A percentile compares a stretch with the other conserved stretches of the same genome.
Evolutionary conservation across 2,329 filamentous ascomycete genomes (phyloP).

Genomic region (Rutstroemia sp.): DNA sequence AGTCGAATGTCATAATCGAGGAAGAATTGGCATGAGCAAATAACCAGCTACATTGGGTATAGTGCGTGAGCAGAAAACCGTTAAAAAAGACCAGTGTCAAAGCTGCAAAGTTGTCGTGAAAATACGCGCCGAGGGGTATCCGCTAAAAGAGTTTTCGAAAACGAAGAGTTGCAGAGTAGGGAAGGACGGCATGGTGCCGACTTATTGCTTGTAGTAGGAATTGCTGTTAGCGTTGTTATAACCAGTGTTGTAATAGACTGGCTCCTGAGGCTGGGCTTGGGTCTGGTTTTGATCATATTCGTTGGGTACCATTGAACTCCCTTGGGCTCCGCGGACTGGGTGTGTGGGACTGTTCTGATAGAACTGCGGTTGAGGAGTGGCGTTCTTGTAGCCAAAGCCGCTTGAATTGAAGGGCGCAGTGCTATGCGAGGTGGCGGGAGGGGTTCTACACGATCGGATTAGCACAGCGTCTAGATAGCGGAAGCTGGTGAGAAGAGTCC

Average conservation of each 20-base stretch:
- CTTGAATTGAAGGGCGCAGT: background rate
- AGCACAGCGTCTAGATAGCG: background rate
- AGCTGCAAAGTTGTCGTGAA: background rate
- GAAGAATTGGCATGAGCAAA: background rate
- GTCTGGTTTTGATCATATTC: background rate
- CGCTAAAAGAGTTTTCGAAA: background rate
- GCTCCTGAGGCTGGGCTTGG: background rate
- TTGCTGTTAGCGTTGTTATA: background rate
- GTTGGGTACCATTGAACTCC: background rate
- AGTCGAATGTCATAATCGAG: background rate
- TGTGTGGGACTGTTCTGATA: background rate
- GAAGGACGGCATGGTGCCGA: background rate
- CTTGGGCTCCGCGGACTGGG: background rate
- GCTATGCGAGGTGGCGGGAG: background rate
- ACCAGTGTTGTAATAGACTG: constrained; percentile 1
- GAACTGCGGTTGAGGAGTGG: background rate
- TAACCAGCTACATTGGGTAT: background rate
- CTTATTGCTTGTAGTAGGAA: background rate
- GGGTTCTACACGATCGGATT: background rate
- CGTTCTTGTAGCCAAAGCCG: background rate
- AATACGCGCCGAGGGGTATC: background rate
- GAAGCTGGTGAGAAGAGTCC: no score
- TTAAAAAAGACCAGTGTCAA: background rate
- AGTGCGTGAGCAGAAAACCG: background rate
- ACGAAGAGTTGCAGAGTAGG: background rate